phyloP scores from a whole-genome alignment of 306 rosid genomes.

The Alnus glutinosa region DNA sequence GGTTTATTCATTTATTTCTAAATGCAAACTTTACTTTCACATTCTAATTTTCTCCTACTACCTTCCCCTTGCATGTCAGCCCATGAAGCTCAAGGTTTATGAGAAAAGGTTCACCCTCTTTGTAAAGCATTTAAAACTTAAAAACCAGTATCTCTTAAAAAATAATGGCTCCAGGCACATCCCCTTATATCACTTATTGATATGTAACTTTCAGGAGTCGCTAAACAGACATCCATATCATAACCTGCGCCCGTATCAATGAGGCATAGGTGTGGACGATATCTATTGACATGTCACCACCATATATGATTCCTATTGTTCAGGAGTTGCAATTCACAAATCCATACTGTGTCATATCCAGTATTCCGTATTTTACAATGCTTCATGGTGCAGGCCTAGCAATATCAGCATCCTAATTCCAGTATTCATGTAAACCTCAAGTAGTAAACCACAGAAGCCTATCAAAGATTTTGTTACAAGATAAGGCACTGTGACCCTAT shows the following conservation, averaged over 20 bases:
- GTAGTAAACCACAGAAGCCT: slow-evolving; percentile 25
- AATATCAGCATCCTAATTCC: not conserved
- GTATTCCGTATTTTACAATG: not conserved
- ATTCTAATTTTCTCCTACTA: not conserved
- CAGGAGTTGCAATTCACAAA: not conserved
- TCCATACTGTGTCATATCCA: not conserved
- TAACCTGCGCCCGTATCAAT: not conserved
- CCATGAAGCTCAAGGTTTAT: not conserved
- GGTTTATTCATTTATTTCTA: not conserved
- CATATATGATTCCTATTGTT: not conserved
- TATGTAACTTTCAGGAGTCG: not conserved
- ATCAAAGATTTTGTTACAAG: slow-evolving; percentile 17
- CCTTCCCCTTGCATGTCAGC: not conserved
- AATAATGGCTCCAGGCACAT: not conserved
- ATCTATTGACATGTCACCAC: not conserved
- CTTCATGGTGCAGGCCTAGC: not conserved
- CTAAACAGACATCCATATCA: not conserved
- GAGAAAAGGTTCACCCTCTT: not conserved
- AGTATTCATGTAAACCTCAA: slow-evolving; percentile 4
- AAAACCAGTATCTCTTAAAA: not conserved
- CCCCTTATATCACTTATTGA: not conserved
- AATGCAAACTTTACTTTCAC: not conserved
- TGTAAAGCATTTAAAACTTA: not conserved
- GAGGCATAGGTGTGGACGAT: not conserved
- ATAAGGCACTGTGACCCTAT: not conserved